Evolutionary conservation across 2,329 filamentous ascomycete genomes (phyloP), one percentile per base, ranked within the genome.

Genomic region (Botrytis byssoidea): DNA sequence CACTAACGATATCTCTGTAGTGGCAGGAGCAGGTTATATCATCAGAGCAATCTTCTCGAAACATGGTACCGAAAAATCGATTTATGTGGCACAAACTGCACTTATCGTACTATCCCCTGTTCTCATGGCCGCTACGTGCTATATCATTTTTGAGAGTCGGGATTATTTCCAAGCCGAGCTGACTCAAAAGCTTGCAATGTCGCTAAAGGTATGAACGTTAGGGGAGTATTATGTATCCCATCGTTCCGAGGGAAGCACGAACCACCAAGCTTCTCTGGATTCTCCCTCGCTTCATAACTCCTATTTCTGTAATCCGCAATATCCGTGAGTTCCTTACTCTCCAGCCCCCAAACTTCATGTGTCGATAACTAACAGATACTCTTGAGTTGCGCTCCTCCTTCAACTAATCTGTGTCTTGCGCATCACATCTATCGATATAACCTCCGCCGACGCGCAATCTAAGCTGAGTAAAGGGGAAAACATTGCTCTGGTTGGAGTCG

Each of bases 281-380:
- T 4, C 48, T 25, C 10, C 48, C 22, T 51, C 48, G 25, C 10
- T 51, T 51, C 48, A n/a, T 51, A 14, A n/a, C 25, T 12, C 48
- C 10, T n/a, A n/a, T 51, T 51, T 51, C 14, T 25, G 48, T 51
- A 51, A 6, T n/a, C 22, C 14, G 22, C 48, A 25, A 51, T 1
- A n/a, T 51, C 22, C 22, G 48, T n/a, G 1, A 51, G 25, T 14
- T 6, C 1, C 48, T n/a, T 12, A 6, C 4, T 14, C 0, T 51
- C 4, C 0, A n/a, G 3, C 10, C 22, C 22, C 4, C 48, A n/a
- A 51, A 12, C 4, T n/a, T 6, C 10, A 51, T 51, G 10, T 51
- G n/a, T 14, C 48, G n/a, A 51, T n/a, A 10, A 51, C 48, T n/a
- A 51, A 51, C 9, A 51, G 25, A 14, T 5, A 14, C 48, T 22